Evolutionary conservation across 345 rosid species (phyloP).

Genomic region (Boechera divaricarpa): DNA sequence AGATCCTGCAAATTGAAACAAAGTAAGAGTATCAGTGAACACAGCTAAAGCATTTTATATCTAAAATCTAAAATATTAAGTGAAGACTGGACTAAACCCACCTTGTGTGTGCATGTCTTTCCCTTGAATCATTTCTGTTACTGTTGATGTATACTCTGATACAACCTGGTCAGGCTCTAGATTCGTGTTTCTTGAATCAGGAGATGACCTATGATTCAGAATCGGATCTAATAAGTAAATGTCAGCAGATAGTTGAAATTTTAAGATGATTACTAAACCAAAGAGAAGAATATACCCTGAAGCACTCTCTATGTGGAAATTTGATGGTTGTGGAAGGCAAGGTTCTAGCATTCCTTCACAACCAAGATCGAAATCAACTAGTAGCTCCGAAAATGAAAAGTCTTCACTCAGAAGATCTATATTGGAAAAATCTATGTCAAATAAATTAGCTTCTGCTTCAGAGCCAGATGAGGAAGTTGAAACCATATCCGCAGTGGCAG

Average conservation of each 20-base stretch:
- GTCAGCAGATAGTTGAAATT: background rate
- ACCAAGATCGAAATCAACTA: constrained; percentile 75
- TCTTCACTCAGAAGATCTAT: constrained; percentile 73
- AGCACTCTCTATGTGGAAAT: constrained; percentile 43
- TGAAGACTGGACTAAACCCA: constrained; percentile 23
- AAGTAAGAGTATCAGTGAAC: background rate
- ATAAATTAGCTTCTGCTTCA: constrained; percentile 65
- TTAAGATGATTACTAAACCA: background rate
- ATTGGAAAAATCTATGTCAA: constrained; percentile 72
- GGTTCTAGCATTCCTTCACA: constrained; percentile 50
- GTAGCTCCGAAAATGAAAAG: constrained; percentile 74
- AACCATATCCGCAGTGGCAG: constrained; percentile 31
- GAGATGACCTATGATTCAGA: constrained; percentile 54
- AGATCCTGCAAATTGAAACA: constrained; percentile 52
- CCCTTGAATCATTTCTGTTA: constrained; percentile 58
- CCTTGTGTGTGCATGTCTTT: constrained; percentile 58
- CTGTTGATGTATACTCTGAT: constrained; percentile 65
- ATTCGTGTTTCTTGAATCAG: constrained; percentile 55
- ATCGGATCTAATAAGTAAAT: constrained; percentile 18
- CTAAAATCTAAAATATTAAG: background rate
- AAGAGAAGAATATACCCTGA: constrained; percentile 51
- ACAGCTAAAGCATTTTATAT: constrained; percentile 18
- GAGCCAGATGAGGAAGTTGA: constrained; percentile 65
- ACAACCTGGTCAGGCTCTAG: constrained; percentile 49
- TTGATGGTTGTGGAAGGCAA: constrained; percentile 48